Base-by-base conservation (phyloP, 371 early-diverging fungal species). In the Mucor piriformis region DNA sequence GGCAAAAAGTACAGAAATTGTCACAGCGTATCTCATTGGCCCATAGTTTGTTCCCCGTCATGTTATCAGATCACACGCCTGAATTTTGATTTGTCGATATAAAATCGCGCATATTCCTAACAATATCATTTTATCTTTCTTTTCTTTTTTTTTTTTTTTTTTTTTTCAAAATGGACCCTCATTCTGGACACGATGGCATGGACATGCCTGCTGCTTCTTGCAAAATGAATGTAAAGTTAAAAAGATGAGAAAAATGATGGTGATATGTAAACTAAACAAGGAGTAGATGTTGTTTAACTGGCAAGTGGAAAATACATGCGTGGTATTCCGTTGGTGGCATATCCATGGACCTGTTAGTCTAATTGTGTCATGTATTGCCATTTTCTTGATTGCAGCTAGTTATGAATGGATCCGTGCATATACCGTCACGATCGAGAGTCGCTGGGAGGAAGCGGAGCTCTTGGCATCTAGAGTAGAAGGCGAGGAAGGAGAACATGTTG, bases 231-330 rank as follows among this genome's bases (percentile, higher is more conserved):
- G 74, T 61, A 69, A n/a, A 65, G 47, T 44, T n/a, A 25, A 20
- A 13, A 38, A 8, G 24, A 23, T 5, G 32, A 10, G 20, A 52
- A 24, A 44, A 37, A 33, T 49, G 23, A 11, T 33, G 27, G 23
- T 44, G 16, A 54, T 15, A 20, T 29, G 15, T 57, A 56, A 2
- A 21, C 11, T 5, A 33, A 33, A n/a, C n/a, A n/a, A n/a, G n/a
- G n/a, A n/a, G n/a, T 76, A 90, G 86, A 92, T 92, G 93, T 58
- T 88, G 5, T 86, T 91, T 66, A 92, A 91, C 69, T 92, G 92
- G 92, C 76, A 84, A 59, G 80, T 84, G 3, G 67, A 89, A 57
- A 83, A 91, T 70, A 83, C 90, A 2, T 92, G 93, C 49, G 79
- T 92, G 7, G 80, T 92, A 24, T 89, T 90, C 61, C 76, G 81